Percentiles rank a stretch among this genome's conserved stretches.
Conservation (phyloP, 2,329 filamentous ascomycete genomes). For the Raffaelea albimanens region DNA sequence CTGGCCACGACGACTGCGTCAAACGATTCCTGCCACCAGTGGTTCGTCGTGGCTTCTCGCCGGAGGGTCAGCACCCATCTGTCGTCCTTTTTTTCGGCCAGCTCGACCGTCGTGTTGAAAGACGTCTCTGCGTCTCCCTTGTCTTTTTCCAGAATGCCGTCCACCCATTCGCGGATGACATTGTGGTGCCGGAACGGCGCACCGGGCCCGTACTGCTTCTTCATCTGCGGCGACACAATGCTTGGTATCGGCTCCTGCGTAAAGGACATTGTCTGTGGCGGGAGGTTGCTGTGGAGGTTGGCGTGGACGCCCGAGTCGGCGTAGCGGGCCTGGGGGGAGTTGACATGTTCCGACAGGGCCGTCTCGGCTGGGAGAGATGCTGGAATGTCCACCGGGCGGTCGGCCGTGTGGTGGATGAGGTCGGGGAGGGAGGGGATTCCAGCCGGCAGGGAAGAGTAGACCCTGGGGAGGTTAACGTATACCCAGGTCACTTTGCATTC, state of each 20-base stretch:
- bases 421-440: neutral
- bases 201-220: neutral
- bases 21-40: conserved; percentile 26
- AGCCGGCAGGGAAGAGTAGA: too few species aligned
- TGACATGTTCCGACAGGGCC: too few species aligned
- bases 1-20: conserved; percentile 30
- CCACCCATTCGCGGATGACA: conserved; percentile 3
- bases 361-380: neutral
- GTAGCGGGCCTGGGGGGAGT: too few species aligned
- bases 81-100: conserved; percentile 38
- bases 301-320: conserved; percentile 1
- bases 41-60: conserved; percentile 18
- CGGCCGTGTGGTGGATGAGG: neutral
- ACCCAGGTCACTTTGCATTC: too few species aligned
- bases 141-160: neutral
- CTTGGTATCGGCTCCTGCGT: conserved; percentile 5
- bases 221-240: conserved; percentile 1
- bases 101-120: conserved; percentile 15
- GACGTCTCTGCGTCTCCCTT: too few species aligned
- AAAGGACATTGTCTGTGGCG: conserved; percentile 6
- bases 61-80: conserved; percentile 41
- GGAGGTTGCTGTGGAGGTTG: conserved; percentile 5
- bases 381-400: neutral
- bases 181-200: too few species aligned
- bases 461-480: too few species aligned